phyloP scores from a whole-genome alignment of 2,329 filamentous ascomycete species.

The Bipolaris cookei region DNA sequence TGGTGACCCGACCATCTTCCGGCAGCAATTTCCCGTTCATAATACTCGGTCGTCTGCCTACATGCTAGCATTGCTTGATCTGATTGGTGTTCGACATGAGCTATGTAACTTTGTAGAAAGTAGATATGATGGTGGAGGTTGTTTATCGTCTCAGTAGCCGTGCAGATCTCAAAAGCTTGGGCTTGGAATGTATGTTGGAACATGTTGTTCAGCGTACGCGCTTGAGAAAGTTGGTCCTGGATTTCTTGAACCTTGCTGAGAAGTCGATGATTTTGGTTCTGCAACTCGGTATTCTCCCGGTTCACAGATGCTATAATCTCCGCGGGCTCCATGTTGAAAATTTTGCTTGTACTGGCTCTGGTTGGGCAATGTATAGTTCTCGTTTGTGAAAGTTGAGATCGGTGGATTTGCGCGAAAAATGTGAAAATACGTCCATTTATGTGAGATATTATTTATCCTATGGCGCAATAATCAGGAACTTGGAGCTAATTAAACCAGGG shows the following conservation, averaged over 20 bases:
- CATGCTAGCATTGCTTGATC: neutral
- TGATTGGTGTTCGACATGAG: neutral
- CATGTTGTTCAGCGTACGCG: neutral
- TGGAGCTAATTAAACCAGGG: neutral
- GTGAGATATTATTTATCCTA: neutral
- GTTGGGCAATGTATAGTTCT: neutral
- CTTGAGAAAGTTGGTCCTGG: neutral
- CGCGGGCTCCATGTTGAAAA: neutral
- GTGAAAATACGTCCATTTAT: neutral
- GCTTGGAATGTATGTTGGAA: neutral
- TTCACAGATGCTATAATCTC: neutral
- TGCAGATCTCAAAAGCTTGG: neutral
- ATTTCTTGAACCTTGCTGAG: neutral
- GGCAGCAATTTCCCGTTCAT: neutral
- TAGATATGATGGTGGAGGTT: neutral
- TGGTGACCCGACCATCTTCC: neutral
- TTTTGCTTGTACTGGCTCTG: neutral
- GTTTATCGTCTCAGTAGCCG: neutral
- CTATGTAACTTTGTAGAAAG: neutral
- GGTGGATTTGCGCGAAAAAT: neutral
- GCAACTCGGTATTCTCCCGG: neutral
- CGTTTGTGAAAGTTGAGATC: neutral
- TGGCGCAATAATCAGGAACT: neutral
- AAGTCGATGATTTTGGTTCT: neutral
- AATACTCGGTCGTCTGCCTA: neutral